phyloP scores from a whole-genome alignment of 331 rosid genomes.

The Malus hybrid region DNA sequence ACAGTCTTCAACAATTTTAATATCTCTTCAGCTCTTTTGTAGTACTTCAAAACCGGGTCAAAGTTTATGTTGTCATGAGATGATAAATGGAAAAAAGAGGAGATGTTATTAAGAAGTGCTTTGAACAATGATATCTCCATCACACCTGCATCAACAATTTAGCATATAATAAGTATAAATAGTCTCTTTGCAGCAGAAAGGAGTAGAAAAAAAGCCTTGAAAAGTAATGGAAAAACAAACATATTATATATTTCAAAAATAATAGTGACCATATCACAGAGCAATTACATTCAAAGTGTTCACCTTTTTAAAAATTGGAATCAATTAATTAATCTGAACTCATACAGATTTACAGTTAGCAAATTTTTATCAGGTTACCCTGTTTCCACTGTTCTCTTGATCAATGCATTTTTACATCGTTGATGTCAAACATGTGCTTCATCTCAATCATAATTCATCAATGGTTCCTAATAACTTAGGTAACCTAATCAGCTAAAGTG shows the following conservation, averaged over 20 bases:
- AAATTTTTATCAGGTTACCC: neutral
- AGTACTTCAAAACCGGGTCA: constrained; percentile 66
- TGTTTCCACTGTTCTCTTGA: neutral
- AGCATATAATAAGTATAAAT: neutral
- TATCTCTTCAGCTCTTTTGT: constrained; percentile 60
- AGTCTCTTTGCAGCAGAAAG: neutral
- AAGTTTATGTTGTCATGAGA: constrained; percentile 49
- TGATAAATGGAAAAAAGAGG: constrained; percentile 63
- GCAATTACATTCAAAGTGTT: neutral
- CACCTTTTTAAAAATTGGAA: neutral
- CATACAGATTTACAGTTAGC: neutral
- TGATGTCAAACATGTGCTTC: neutral
- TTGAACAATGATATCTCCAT: constrained; percentile 85
- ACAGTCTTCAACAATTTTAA: constrained; percentile 71
- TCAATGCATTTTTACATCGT: neutral
- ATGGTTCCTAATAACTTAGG: too few species aligned
- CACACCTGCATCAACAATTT: constrained; percentile 49
- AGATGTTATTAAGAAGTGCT: constrained; percentile 51
- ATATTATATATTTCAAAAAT: neutral
- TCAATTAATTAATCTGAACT: neutral
- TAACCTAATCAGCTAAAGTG: too few species aligned
- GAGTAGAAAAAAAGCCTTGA: neutral
- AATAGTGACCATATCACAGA: neutral
- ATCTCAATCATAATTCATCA: neutral
- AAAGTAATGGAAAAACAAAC: neutral